Conservation (phyloP, 1,139 yeast genomes). For the Geotrichum cucujoidarum region DNA sequence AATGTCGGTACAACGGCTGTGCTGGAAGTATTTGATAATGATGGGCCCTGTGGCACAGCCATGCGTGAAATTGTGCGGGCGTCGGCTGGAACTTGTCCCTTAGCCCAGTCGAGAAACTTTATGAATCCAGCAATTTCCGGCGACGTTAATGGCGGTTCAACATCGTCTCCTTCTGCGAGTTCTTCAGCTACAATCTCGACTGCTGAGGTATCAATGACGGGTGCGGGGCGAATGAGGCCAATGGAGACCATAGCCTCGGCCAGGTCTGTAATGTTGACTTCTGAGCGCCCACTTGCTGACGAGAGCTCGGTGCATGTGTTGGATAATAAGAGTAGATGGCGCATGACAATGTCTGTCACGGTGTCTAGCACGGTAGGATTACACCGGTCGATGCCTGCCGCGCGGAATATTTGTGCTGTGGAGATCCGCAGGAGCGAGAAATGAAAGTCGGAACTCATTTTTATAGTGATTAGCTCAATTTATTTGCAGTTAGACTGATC, state of each 20-base stretch:
- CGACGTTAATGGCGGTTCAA: conserved; percentile 32
- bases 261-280: conserved; percentile 52
- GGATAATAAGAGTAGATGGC: conserved; percentile 49
- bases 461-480: not conserved
- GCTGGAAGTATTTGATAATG: not conserved
- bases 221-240: conserved; percentile 48
- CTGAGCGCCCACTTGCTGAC: conserved; percentile 39
- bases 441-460: conserved; percentile 41
- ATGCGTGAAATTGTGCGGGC: conserved; percentile 38
- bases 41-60: conserved; percentile 6
- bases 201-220: conserved; percentile 6
- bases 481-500: no score
- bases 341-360: conserved; percentile 57
- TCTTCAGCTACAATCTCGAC: conserved; percentile 4
- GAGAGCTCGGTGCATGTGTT: conserved; percentile 42
- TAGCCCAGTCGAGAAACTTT: conserved; percentile 48
- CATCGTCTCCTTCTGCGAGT: conserved; percentile 6
- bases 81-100: conserved; percentile 41
- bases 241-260: conserved; percentile 54
- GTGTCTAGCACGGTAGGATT: conserved; percentile 57
- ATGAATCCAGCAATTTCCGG: conserved; percentile 27
- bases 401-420: conserved; percentile 59
- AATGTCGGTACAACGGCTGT: not conserved
- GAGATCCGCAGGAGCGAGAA: conserved; percentile 59
- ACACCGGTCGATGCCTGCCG: conserved; percentile 69